Base-by-base conservation (phyloP, 1,284 basidiomycete species). In the Spongispora temasekensis region DNA sequence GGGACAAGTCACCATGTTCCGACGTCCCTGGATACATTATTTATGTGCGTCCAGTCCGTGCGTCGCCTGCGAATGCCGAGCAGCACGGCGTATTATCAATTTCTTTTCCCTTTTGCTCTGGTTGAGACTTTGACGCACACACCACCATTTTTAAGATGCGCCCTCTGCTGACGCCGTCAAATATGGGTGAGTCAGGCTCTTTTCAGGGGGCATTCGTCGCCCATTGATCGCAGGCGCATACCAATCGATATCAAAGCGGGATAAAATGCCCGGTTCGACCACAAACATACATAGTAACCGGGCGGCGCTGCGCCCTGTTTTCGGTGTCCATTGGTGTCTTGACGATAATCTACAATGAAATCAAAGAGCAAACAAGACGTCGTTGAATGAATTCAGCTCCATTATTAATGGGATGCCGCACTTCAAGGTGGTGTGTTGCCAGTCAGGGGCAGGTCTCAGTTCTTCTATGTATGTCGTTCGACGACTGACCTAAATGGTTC, bases 301-400 rank as follows among this genome's bases (percentile, higher is more conserved):
- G 32, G 31, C 2, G 12, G 34, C 35, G n/a, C n/a, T n/a, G n/a
- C 17, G 27, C 27, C 50, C 15, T 13, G 10, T 34, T 37, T 62
- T 27, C 57, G 46, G n/a, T 10, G 23, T 62, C 21, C 23, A 56
- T 44, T 25, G 32, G 56, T 27, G 25, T 55, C 64, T 35, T 64
- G 61, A 32, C 64, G 17, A 61, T 28, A 35, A 46, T 44, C 15
- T 46, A 30, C 27, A 19, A 52, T 61, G 65, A 67, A 61, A 51
- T 37, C 44, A 51, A 8, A 51, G 64, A 64, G 62, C 13, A 10
- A 27, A 12, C 34, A 35, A 63, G 44, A n/a, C 23, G n/a, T n/a
- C 31, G 17, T 5, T 5, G 37, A 28, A 28, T 12, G 31, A 54
- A n/a, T 9, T 12, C 27, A 10, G 37, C 31, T 21, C 21, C 17